Conservation (phyloP, 2,329 filamentous ascomycete species). For the Phialophora expanda region DNA sequence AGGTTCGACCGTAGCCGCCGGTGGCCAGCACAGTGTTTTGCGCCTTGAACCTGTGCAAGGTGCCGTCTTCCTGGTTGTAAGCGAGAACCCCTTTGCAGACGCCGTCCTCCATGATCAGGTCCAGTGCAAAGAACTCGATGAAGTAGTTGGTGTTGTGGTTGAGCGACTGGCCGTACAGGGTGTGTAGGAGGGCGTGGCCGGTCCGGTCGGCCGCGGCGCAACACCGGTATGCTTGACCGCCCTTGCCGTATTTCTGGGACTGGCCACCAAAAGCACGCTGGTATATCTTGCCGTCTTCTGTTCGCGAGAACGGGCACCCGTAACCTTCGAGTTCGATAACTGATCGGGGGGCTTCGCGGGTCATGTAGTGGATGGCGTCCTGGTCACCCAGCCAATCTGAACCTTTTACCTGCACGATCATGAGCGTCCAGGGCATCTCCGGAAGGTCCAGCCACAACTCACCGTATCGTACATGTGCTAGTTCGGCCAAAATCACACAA, state of each 20-base stretch:
- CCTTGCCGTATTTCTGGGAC: constrained; percentile 92
- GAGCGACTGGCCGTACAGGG: constrained; percentile 95
- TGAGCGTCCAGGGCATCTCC: neutral
- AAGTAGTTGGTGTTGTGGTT: constrained; percentile 99
- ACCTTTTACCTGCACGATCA: constrained; percentile 52
- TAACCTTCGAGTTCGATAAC: constrained; percentile 83
- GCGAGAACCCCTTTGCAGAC: constrained; percentile 42
- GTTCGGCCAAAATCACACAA: too few relatives aligned
- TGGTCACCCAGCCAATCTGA: constrained; percentile 65
- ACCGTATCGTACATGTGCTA: constrained; percentile 64
- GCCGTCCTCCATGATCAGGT: constrained; percentile 96
- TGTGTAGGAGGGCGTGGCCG: constrained; percentile 96
- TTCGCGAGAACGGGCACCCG: constrained; percentile 90
- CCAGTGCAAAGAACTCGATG: constrained; percentile 97
- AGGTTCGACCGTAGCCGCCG: constrained; percentile 95
- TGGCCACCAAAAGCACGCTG: constrained; percentile 98
- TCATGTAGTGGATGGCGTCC: constrained; percentile 66
- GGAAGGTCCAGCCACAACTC: neutral
- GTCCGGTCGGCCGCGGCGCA: constrained; percentile 96
- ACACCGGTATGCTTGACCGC: constrained; percentile 96
- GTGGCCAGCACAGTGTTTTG: constrained; percentile 97
- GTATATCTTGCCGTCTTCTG: constrained; percentile 96
- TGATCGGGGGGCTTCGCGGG: constrained; percentile 58
- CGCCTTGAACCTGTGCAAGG: constrained; percentile 92
- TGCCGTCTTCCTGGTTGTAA: constrained; percentile 68